Percentiles rank a stretch among this genome's conserved stretches.
These are phyloP conservation scores for Apiospora saccharicola DNA, from an alignment of 2,329 filamentous ascomycete genomes.

Conservation along the genomic window DNA sequence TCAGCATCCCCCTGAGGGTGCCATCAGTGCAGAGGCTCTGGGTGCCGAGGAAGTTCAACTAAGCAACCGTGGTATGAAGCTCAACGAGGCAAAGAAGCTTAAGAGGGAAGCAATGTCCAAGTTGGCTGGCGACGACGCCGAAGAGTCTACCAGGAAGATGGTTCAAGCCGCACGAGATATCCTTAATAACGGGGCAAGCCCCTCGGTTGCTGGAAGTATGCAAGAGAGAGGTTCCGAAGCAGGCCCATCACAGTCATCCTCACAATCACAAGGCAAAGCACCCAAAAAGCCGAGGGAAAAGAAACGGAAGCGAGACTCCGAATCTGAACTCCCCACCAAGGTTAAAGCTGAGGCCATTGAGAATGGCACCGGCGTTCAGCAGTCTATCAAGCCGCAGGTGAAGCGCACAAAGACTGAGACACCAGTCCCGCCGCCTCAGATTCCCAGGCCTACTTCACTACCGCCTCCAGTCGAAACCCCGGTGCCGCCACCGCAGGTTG, in stretches of 20 bases:
- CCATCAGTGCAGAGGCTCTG: constrained; percentile 64
- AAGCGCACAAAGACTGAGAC: constrained; percentile 67
- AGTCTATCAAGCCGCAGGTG: constrained; percentile 45
- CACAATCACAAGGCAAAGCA: constrained; percentile 35
- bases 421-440: constrained; percentile 56
- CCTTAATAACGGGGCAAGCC: constrained; percentile 45
- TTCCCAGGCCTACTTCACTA: constrained; percentile 42
- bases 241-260: constrained; percentile 31
- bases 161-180: constrained; percentile 55
- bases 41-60: constrained; percentile 68
- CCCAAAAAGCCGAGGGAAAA: constrained; percentile 40
- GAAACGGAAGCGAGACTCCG: constrained; percentile 56
- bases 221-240: constrained; percentile 43
- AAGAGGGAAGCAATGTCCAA: constrained; percentile 72
- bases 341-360: constrained; percentile 41
- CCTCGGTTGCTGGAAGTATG: constrained; percentile 38
- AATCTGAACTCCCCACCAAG: constrained; percentile 40
- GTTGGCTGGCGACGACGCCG: constrained; percentile 68
- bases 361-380: constrained; percentile 23
- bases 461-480: constrained; percentile 43
- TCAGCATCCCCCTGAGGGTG: constrained; percentile 64
- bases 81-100: constrained; percentile 79
- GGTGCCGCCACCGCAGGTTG: constrained; percentile 42
- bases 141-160: constrained; percentile 63
- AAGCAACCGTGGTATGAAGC: constrained; percentile 77